Evolutionary conservation across 768 basidiomycete species (phyloP), one percentile per base, ranked within the genome.

Genomic region (Paxillus involutus): DNA sequence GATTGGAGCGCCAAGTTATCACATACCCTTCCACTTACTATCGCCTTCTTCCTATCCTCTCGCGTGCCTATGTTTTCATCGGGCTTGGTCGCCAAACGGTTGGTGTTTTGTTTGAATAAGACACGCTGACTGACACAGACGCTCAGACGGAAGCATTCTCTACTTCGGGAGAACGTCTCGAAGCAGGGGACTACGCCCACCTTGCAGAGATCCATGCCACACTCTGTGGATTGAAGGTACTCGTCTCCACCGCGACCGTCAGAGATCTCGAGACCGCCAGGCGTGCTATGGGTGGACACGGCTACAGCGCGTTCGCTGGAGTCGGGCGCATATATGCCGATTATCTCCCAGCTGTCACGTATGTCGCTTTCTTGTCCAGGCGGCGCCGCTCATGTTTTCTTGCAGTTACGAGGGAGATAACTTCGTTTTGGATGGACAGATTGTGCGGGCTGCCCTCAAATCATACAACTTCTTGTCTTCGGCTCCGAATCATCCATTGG

Each of bases 351-450:
- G 76, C 79, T 49, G 80, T 76, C 24, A 89, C 88, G 83, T 86
- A 61, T 10, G 81, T 73, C 21, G 39, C 24, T 44, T 17, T 13
- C 35, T 19, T 4, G 44, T n/a, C 14, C 16, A 16, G 35, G 26
- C 9, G 33, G 24, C 14, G 6, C 36, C 30, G 3, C 19, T 61
- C 40, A 63, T 32, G 32, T 32, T 37, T 16, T 32, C 10, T 41
- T 0, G 6, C 55, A 87, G 86, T 3, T 89, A 81, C 57, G 89
- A 91, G 71, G 88, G 89, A 13, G 89, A 91, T 62, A 91, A 91
- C 63, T 90, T 80, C 56, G 85, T 90, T 6, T 77, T 91, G 11
- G 85, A 88, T 59, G 77, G 81, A 45, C 89, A 91, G 68, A 87
- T 89, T 33, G 81, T 88, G 33, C 81, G 87, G 21, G 82, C 86